Percentiles rank a stretch among this genome's conserved stretches.
Evolutionary conservation across 192 early-diverging fungal genomes (phyloP).

Genomic region (Spizellomyces sp.): DNA sequence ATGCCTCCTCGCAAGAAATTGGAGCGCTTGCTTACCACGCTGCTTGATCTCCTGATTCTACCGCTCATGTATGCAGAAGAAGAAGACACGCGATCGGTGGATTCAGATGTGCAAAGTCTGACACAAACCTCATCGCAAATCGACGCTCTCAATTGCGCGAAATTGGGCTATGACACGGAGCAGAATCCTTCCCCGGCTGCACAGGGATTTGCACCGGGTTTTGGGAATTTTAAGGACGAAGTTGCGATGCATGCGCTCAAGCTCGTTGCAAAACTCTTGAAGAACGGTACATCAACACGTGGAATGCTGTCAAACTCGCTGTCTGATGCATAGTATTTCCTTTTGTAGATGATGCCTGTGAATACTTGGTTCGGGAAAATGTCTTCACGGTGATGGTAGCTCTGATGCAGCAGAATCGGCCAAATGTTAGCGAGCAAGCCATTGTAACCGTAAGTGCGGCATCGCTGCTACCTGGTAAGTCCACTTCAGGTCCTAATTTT

Average conservation of each 20-base stretch:
- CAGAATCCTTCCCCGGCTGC: not conserved
- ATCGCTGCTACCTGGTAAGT: not conserved
- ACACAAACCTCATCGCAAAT: not conserved
- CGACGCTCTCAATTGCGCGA: not conserved
- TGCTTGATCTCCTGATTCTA: conserved; percentile 34
- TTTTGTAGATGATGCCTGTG: conserved; percentile 12
- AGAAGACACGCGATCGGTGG: not conserved
- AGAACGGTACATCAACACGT: too few relatives aligned
- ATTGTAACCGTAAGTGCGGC: conserved; percentile 23
- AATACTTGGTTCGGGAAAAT: conserved; percentile 26
- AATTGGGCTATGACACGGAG: not conserved
- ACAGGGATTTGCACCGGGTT: not conserved
- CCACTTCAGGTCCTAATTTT: too few relatives aligned
- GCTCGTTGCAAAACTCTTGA: too few relatives aligned
- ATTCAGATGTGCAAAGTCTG: not conserved
- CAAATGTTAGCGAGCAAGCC: conserved; percentile 23
- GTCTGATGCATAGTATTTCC: not conserved
- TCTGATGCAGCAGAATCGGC: conserved; percentile 34
- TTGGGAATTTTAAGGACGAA: not conserved
- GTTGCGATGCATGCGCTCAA: not conserved
- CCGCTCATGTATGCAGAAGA: conserved; percentile 23
- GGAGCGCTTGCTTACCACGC: conserved; percentile 17
- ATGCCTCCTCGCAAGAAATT: not conserved
- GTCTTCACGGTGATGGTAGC: conserved; percentile 27
- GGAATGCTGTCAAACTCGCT: conserved; percentile 4